Evolutionary conservation across 202 grass and related monocot species (phyloP).

Genomic region (Setaria viridis): DNA sequence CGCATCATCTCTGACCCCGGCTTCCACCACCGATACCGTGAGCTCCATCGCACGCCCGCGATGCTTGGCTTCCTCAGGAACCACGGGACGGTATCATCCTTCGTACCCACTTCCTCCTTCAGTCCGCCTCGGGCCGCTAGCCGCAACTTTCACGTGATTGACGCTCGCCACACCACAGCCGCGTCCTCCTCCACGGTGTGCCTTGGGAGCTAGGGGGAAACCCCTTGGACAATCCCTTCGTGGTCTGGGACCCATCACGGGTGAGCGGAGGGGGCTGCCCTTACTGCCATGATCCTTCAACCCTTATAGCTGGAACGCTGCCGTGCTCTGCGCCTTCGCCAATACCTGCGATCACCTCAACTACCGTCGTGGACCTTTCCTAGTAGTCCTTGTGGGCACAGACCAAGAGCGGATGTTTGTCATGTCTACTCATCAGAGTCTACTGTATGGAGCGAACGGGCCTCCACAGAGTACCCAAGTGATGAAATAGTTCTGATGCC

Average conservation of each 20-base stretch:
- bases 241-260: background rate
- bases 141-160: background rate
- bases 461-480: background rate
- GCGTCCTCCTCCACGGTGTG: background rate
- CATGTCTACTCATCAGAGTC: background rate
- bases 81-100: background rate
- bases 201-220: background rate
- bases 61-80: background rate
- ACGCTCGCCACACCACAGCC: background rate
- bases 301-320: background rate
- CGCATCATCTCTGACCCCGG: background rate
- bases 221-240: background rate
- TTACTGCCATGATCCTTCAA: background rate
- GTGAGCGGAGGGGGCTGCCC: background rate
- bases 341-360: background rate
- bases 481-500: background rate
- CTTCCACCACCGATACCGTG: background rate
- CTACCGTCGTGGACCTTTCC: no score
- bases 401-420: background rate
- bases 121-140: background rate
- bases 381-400: no score
- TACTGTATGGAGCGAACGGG: background rate
- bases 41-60: background rate
- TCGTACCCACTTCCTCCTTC: background rate
- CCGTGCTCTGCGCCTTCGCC: background rate